Evolutionary conservation across 305 asterid species (phyloP), one percentile per base, ranked within the genome.

Genomic region (Euphrasia arctica): DNA sequence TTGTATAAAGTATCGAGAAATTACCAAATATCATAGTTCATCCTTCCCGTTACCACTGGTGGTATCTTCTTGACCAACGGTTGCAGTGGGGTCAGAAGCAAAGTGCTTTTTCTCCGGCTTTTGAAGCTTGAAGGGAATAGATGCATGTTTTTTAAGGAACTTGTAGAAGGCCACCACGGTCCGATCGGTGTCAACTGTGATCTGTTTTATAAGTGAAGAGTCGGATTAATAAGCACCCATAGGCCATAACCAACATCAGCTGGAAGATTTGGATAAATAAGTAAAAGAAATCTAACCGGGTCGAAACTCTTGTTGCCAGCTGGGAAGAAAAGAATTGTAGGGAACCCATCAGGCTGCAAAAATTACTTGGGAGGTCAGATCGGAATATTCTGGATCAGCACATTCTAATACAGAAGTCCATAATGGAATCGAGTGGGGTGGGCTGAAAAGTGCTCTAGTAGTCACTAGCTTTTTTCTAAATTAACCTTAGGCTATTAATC

Each of bases 231-330:
- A 58, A 15, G 9, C 2, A 1, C 5, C 22, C 54, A 49, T n/a
- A n/a, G n/a, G n/a, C n/a, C n/a, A n/a, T 49, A 49, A 48, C 22
- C 31, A 58, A 11, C 55, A 28, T 62, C 71, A 31, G 32, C 25
- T 36, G 5, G 62, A 42, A 18, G 66, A 58, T 9, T 27, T 12
- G 34, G 69, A 41, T 42, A 50, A 31, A 52, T 65, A 63, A 60
- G 67, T 4, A 60, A 14, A 58, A 8, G 48, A 3, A 34, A 70
- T 58, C 97, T 77, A 66, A 92, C 98, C 72, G 98, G 98, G 66
- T 92, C 98, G 2, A 92, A 89, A 75, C 98, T 88, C 83, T 92
- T 92, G 70, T 89, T 87, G 67, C 98, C 98, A 56, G 98, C 97
- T 0, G 98, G 98, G 80, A 81, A 92, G 90, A 92, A 89, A 31